Percentiles rank a stretch among this genome's conserved stretches.
phyloP scores from a whole-genome alignment of 768 basidiomycete species.

The Tubosaeta sp. region DNA sequence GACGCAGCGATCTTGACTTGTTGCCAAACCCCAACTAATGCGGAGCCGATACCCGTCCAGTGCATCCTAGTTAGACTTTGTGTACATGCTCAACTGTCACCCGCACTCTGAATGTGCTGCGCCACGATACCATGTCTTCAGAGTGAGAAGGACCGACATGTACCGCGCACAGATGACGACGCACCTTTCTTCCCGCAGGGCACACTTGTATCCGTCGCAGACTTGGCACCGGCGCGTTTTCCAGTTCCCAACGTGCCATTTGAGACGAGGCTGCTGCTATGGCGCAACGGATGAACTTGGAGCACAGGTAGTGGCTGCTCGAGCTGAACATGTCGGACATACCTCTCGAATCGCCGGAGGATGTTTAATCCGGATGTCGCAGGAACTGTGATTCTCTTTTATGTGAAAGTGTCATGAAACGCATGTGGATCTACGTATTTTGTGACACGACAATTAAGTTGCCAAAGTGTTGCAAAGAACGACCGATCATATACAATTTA shows the following conservation, averaged over 20 bases:
- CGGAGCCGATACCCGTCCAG: background rate
- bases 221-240: background rate
- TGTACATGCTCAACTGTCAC: background rate
- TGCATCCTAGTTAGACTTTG: background rate
- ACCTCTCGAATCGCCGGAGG: background rate
- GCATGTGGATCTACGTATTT: background rate
- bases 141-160: too few species aligned
- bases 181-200: constrained; percentile 7
- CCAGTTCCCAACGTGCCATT: constrained; percentile 10
- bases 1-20: background rate
- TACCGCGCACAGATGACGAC: constrained; percentile 8
- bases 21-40: background rate
- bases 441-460: background rate
- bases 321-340: background rate
- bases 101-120: too few species aligned
- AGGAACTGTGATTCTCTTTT: background rate
- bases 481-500: background rate
- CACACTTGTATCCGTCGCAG: background rate
- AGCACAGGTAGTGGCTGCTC: background rate
- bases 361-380: background rate
- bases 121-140: constrained; percentile 8
- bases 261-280: constrained; percentile 3
- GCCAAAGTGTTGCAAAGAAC: background rate
- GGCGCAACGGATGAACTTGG: background rate
- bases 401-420: background rate